Base-by-base conservation (phyloP, 768 basidiomycete species). In the Infundibulicybe gibba region DNA sequence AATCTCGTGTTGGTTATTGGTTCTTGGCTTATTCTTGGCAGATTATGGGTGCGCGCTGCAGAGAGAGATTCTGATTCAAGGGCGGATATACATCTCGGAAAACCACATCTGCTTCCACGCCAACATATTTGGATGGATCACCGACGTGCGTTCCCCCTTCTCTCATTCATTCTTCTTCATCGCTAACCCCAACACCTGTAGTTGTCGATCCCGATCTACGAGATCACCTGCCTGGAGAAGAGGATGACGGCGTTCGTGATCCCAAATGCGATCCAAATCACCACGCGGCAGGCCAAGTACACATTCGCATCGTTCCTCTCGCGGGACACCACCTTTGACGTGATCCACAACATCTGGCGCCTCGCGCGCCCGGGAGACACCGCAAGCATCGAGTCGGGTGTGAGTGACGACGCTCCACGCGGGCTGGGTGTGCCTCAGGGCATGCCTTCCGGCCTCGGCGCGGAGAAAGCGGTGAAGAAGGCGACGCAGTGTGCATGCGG, bases 71-170 rank as follows among this genome's bases (percentile, higher is more conserved):
- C 74, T 97, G 25, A 87, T 98, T 37, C 97, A 98, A 74, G 97
- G 97, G 4, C 77, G 97, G 10, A 63, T 99, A 47, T 97, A 97
- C 66, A 90, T 98, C 17, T 98, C 97, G 6, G 95, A 99, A 68
- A 97, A 98, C 67, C 94, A 97, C 61, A 80, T 97, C n/a, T 98
- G 93, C 70, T 99, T 98, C 74, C 91, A 99, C 57, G 95, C 97
- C 37, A 98, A 98, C 61, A 97, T 98, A 38, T 95, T 98, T 65
- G 95, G 97, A 37, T 98, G 95, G 97, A 87, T 97, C 41, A 98
- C 95, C 21, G 85, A 95, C 61, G 94, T 95, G 64, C 65, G 94
- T 74, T 0, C 32, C 11, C 42, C 40, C 39, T 25, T 20, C 44
- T 19, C 25, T 20, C 45, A 41, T n/a, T n/a, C n/a, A 44, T 35